phyloP scores from a whole-genome alignment of 306 rosid species.

The Dalbergia cochinchinensis region DNA sequence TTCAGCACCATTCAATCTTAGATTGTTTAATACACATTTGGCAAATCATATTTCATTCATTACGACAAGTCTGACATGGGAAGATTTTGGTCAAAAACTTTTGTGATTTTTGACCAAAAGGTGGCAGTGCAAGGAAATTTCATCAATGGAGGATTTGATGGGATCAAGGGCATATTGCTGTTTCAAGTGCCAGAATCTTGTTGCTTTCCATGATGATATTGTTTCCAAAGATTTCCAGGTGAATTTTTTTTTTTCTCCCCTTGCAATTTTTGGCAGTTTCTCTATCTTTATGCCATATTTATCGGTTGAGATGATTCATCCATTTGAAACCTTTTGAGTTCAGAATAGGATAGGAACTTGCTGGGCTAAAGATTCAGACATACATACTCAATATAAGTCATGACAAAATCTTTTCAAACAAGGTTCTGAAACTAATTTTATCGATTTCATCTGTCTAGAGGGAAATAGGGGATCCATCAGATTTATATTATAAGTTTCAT shows the following conservation, averaged over 20 bases:
- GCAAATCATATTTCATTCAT: slow-evolving; percentile 25
- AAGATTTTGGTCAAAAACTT: slow-evolving; percentile 34
- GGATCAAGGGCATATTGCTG: slow-evolving; percentile 68
- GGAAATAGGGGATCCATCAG: slow-evolving; percentile 3
- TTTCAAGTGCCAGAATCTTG: slow-evolving; percentile 72
- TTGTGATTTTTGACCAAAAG: slow-evolving; percentile 38
- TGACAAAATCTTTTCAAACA: slow-evolving; percentile 3
- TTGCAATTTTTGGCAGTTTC: slow-evolving; percentile 41
- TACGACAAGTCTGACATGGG: slow-evolving; percentile 38
- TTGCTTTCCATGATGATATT: slow-evolving; percentile 73
- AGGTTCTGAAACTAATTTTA: not conserved
- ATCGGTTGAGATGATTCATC: slow-evolving; percentile 15
- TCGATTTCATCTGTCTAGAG: slow-evolving; percentile 1
- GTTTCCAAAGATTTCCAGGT: slow-evolving; percentile 79
- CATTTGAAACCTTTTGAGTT: slow-evolving; percentile 6
- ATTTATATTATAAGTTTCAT: slow-evolving; percentile 1
- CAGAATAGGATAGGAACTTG: slow-evolving; percentile 13
- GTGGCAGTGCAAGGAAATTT: slow-evolving; percentile 40
- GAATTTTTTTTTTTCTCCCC: slow-evolving; percentile 21
- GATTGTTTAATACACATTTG: slow-evolving; percentile 27
- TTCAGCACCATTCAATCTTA: slow-evolving; percentile 20
- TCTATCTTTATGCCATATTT: slow-evolving; percentile 30
- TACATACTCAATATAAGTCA: slow-evolving; percentile 7
- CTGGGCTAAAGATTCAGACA: slow-evolving; percentile 14
- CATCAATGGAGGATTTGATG: slow-evolving; percentile 61